phyloP scores from a whole-genome alignment of 257 asterid genomes.

The Plectranthus barbatus region DNA sequence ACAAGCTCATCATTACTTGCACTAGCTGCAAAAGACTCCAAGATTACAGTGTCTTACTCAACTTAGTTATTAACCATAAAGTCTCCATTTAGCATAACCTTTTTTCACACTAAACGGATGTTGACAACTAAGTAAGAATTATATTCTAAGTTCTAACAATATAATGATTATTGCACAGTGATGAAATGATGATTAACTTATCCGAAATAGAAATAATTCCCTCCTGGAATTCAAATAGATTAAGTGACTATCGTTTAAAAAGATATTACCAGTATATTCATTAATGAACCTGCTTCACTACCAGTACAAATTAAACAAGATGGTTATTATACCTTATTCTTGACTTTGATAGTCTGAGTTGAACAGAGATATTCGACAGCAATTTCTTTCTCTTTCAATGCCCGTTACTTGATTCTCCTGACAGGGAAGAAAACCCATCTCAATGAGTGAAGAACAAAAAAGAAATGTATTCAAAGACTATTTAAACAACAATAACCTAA shows the following conservation, averaged over 20 bases:
- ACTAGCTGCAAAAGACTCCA: too few species aligned
- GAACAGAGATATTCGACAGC: constrained; percentile 95
- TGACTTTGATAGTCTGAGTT: constrained; percentile 58
- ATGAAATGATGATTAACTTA: neutral
- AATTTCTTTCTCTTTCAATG: constrained; percentile 72
- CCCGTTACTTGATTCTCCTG: constrained; percentile 92
- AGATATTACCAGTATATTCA: neutral
- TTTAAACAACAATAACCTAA: neutral
- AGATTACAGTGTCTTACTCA: too few species aligned
- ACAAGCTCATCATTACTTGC: too few species aligned
- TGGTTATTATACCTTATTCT: constrained; percentile 48
- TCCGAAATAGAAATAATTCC: neutral
- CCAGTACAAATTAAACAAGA: constrained; percentile 3
- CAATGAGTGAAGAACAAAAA: constrained; percentile 1
- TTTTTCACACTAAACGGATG: neutral
- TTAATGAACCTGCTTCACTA: neutral
- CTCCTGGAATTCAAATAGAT: neutral
- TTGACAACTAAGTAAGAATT: neutral
- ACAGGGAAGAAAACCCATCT: constrained; percentile 1
- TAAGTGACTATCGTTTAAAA: constrained; percentile 2
- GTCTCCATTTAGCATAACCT: too few species aligned
- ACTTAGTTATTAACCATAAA: too few species aligned
- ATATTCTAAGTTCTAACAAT: neutral
- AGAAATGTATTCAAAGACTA: neutral
- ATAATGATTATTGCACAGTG: neutral